Evolutionary conservation across 129 eudicot genomes (phyloP).

Genomic region (Saposhnikovia divaricata): DNA sequence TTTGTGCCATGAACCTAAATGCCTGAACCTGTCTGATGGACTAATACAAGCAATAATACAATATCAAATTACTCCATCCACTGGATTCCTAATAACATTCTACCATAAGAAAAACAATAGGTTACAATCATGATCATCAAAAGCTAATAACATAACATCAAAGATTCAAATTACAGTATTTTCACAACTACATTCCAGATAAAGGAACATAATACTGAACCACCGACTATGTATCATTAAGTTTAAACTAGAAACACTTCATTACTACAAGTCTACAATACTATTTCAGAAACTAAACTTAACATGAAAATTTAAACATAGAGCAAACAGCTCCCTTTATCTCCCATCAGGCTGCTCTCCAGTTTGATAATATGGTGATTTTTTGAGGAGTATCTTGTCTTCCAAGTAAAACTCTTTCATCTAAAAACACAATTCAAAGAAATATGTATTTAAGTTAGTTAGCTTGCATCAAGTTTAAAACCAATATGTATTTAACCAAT

Average conservation of each 20-base stretch:
- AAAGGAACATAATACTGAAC: slow-evolving; percentile 94
- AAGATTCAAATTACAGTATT: neutral
- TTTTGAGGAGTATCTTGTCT: slow-evolving; percentile 54
- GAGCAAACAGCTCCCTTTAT: slow-evolving; percentile 44
- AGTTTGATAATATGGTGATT: slow-evolving; percentile 73
- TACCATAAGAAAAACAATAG: neutral
- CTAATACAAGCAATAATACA: too few relatives aligned
- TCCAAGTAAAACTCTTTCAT: slow-evolving; percentile 79
- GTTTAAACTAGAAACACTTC: slow-evolving; percentile 56
- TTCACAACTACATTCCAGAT: slow-evolving; percentile 68
- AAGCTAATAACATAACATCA: neutral
- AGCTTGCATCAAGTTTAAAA: neutral
- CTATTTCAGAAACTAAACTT: too few relatives aligned
- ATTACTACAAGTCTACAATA: too few relatives aligned
- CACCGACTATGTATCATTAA: slow-evolving; percentile 69
- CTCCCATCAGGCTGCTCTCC: slow-evolving; percentile 84
- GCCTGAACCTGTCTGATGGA: too few relatives aligned
- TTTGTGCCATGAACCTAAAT: too few relatives aligned
- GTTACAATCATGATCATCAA: neutral
- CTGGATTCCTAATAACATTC: neutral
- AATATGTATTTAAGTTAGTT: neutral
- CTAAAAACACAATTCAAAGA: slow-evolving; percentile 26
- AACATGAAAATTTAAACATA: too few relatives aligned
- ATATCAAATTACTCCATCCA: too few relatives aligned
- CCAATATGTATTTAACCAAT: too few relatives aligned